Evolutionary conservation across 1,284 basidiomycete species (phyloP).

Genomic region (Thecaphora thlaspeos): DNA sequence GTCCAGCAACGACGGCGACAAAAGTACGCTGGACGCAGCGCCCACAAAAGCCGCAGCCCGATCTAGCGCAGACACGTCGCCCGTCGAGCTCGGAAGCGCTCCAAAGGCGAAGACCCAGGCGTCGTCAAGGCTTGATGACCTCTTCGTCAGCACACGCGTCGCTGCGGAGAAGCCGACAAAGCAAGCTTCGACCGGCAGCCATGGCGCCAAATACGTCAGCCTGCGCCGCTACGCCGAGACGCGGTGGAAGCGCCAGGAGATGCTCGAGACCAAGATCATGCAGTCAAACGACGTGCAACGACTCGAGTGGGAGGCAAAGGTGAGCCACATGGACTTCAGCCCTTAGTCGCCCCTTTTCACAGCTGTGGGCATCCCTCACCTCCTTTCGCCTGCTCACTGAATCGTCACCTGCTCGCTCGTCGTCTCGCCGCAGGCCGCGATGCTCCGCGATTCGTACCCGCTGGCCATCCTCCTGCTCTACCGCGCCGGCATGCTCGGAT

Average conservation of each 20-base stretch:
- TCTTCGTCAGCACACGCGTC: conserved; percentile 7
- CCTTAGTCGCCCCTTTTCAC: not conserved
- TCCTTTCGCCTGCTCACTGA: not conserved
- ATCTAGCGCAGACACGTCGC: too few relatives aligned
- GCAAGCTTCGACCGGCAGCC: conserved; percentile 13
- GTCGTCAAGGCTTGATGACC: conserved; percentile 5
- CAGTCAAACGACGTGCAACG: conserved; percentile 19
- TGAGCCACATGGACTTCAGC: conserved; percentile 1
- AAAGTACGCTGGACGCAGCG: too few relatives aligned
- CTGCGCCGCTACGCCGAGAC: conserved; percentile 28
- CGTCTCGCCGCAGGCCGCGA: conserved; percentile 9
- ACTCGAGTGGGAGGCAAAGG: conserved; percentile 44
- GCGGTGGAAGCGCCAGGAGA: conserved; percentile 22
- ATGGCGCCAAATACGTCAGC: conserved; percentile 14
- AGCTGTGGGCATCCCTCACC: not conserved
- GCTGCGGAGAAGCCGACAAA: conserved; percentile 2
- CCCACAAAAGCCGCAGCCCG: too few relatives aligned
- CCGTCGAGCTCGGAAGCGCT: too few relatives aligned
- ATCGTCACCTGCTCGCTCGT: not conserved
- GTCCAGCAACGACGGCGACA: not conserved
- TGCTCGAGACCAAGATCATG: conserved; percentile 19
- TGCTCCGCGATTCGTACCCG: conserved; percentile 25
- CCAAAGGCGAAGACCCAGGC: too few relatives aligned
- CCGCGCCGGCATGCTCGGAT: conserved; percentile 28
- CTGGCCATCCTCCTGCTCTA: conserved; percentile 34